These are phyloP conservation scores for Trypanosoma caninum DNA, from an alignment of 208 protist species.

Conservation along the genomic window DNA sequence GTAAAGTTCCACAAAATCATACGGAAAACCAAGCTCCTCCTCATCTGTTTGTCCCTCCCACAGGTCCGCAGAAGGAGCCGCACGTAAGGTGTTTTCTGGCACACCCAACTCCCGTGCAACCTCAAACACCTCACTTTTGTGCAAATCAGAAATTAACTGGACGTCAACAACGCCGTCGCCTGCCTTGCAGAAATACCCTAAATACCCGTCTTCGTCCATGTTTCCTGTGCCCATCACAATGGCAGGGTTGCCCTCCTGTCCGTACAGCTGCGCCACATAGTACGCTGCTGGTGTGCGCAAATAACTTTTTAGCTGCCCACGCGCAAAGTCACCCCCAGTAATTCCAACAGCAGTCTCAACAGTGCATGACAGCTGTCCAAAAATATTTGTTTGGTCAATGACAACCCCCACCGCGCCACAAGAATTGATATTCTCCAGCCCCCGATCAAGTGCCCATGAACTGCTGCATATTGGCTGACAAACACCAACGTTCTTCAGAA, in stretches of 20 bases:
- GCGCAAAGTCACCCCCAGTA: slow-evolving; percentile 78
- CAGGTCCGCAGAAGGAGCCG: slow-evolving; percentile 92
- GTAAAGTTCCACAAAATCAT: slow-evolving; percentile 96
- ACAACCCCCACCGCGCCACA: slow-evolving; percentile 83
- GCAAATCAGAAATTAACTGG: slow-evolving; percentile 94
- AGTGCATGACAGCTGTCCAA: slow-evolving; percentile 54
- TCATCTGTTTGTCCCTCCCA: slow-evolving; percentile 96
- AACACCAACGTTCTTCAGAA: slow-evolving; percentile 88
- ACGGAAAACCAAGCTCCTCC: slow-evolving; percentile 94
- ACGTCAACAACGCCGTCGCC: slow-evolving; percentile 96
- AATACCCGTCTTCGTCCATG: slow-evolving; percentile 96
- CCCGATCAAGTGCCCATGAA: slow-evolving; percentile 82
- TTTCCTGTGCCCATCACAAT: slow-evolving; percentile 97
- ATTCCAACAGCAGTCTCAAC: slow-evolving; percentile 78
- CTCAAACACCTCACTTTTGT: slow-evolving; percentile 94
- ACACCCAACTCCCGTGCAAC: slow-evolving; percentile 85
- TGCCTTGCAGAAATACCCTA: slow-evolving; percentile 97
- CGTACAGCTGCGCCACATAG: slow-evolving; percentile 92
- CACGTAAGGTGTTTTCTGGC: slow-evolving; percentile 72
- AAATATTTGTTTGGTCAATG: slow-evolving; percentile 92
- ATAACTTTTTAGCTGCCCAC: slow-evolving; percentile 93
- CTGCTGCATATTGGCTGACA: slow-evolving; percentile 94
- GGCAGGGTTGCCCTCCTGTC: slow-evolving; percentile 74
- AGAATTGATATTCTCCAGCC: slow-evolving; percentile 73
- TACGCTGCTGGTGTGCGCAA: slow-evolving; percentile 93